Conservation (phyloP, 2,329 filamentous ascomycete genomes). For the Pseudogymnoascus sp. region DNA sequence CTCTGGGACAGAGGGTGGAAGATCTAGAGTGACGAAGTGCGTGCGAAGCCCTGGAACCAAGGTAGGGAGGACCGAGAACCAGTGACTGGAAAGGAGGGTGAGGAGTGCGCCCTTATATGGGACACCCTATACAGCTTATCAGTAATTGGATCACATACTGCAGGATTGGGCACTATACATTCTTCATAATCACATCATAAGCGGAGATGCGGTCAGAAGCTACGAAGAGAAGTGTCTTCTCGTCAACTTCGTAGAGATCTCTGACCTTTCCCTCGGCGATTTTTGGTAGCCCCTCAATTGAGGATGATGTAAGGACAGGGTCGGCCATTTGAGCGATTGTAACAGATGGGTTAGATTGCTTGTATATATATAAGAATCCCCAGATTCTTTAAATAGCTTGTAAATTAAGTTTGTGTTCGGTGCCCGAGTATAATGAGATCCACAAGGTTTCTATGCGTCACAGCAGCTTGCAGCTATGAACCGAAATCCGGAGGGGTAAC, state of each 20-base stretch:
- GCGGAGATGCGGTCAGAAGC: constrained; percentile 88
- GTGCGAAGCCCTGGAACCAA: constrained; percentile 50
- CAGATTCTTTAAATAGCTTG: background rate
- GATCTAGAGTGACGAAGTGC: constrained; percentile 51
- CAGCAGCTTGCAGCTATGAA: background rate
- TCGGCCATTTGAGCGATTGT: constrained; percentile 16
- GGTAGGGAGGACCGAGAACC: constrained; percentile 53
- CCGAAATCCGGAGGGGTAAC: constrained; percentile 7
- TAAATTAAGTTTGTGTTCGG: background rate
- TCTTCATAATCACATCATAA: constrained; percentile 84
- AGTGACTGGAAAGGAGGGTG: constrained; percentile 57
- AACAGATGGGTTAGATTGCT: background rate
- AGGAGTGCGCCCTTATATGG: constrained; percentile 59
- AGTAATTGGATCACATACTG: constrained; percentile 36
- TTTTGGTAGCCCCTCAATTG: constrained; percentile 19
- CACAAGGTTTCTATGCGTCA: constrained; percentile 8
- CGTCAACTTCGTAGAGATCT: constrained; percentile 67
- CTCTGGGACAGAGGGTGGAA: constrained; percentile 42
- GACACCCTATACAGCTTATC: constrained; percentile 43
- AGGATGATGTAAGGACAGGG: constrained; percentile 18
- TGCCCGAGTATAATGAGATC: background rate
- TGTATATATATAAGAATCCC: background rate
- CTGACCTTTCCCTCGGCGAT: constrained; percentile 57
- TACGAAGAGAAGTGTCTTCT: constrained; percentile 67
- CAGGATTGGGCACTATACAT: constrained; percentile 49